Evolutionary conservation across 2,329 filamentous ascomycete species (phyloP).

Genomic region (Claviceps maximensis): DNA sequence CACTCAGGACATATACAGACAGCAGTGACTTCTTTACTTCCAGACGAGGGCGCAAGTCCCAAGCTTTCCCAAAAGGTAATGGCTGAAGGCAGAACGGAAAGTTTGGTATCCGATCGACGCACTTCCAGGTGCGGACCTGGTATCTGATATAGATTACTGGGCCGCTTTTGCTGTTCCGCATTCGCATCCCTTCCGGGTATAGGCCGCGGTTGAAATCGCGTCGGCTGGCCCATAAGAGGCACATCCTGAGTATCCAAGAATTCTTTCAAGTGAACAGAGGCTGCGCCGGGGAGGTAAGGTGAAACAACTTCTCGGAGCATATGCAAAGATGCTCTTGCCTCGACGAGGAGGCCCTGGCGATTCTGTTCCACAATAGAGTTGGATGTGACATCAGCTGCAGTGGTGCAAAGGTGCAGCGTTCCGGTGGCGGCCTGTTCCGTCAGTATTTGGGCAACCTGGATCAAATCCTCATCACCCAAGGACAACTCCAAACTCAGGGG

Average conservation of each 20-base stretch:
- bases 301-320: constrained; percentile 33
- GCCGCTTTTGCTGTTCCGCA: constrained; percentile 34
- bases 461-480: constrained; percentile 44
- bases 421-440: constrained; percentile 54
- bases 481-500: constrained; percentile 33
- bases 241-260: constrained; percentile 46
- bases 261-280: constrained; percentile 28
- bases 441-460: constrained; percentile 57
- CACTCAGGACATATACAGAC: constrained; percentile 59
- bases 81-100: constrained; percentile 63
- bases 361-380: constrained; percentile 18
- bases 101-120: constrained; percentile 51
- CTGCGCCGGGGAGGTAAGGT: constrained; percentile 26
- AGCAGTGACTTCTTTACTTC: constrained; percentile 56
- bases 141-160: constrained; percentile 46
- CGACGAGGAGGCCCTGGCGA: constrained; percentile 28
- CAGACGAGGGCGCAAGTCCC: constrained; percentile 57
- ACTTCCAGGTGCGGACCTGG: constrained; percentile 59
- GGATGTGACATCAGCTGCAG: constrained; percentile 9
- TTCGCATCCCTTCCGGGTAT: constrained; percentile 27
- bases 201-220: constrained; percentile 36
- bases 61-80: constrained; percentile 73
- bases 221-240: constrained; percentile 37
- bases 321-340: constrained; percentile 34
- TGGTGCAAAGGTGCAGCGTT: constrained; percentile 22